Percentiles rank a stretch among this genome's conserved stretches.
phyloP scores from a whole-genome alignment of 2,329 filamentous ascomycete species.

The Talaromyces rugulosus region DNA sequence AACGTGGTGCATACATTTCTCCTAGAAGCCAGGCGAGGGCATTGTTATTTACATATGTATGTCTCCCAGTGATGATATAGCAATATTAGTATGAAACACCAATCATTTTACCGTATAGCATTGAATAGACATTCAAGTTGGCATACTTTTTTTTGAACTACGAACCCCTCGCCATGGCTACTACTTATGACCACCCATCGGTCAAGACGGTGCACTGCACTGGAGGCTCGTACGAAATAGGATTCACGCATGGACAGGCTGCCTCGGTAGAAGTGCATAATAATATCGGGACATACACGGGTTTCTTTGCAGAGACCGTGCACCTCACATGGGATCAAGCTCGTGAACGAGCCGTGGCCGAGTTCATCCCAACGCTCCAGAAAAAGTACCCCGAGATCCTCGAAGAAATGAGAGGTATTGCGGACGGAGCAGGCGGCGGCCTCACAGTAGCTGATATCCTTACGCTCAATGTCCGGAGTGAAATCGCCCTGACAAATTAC shows the following conservation, averaged over 20 bases:
- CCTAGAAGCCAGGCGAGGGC: no score
- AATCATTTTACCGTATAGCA: no score
- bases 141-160: no score
- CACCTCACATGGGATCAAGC: constrained; percentile 3
- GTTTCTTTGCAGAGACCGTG: constrained; percentile 4
- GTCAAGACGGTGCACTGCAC: background rate
- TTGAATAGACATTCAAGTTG: no score
- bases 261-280: background rate
- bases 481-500: constrained; percentile 5
- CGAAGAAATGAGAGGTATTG: constrained; percentile 6
- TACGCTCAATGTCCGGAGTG: constrained; percentile 5
- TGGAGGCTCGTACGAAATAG: background rate
- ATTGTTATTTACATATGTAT: no score
- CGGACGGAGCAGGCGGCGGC: background rate
- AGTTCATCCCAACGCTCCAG: background rate
- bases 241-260: constrained; percentile 1
- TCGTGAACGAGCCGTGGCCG: background rate
- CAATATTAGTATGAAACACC: no score
- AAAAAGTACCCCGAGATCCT: background rate
- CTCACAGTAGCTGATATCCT: background rate
- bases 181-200: no score
- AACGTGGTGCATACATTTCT: no score
- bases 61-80: no score
- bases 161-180: no score
- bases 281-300: constrained; percentile 1